These are phyloP conservation scores for Neospermospora avenae DNA, from an alignment of 2,329 filamentous ascomycete genomes.

Conservation along the genomic window DNA sequence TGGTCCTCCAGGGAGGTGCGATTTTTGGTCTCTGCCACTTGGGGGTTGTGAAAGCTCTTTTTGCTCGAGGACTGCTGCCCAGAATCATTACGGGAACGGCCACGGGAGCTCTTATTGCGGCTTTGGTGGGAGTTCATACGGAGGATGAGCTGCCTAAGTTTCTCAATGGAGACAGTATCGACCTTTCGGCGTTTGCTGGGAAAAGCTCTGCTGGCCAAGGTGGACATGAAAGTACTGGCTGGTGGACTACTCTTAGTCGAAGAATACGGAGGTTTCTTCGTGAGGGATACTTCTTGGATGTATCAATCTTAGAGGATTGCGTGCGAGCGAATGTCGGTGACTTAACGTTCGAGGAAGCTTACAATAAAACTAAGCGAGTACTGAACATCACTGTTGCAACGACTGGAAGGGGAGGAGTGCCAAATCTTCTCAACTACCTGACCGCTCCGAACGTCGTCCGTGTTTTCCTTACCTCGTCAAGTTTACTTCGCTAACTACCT, in stretches of 20 bases:
- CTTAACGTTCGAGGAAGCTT: conserved; percentile 90
- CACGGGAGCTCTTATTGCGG: conserved; percentile 85
- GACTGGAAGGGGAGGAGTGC: conserved; percentile 69
- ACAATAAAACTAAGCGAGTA: conserved; percentile 76
- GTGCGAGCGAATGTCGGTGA: conserved; percentile 84
- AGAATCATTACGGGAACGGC: conserved; percentile 89
- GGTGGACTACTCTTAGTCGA: conserved; percentile 59
- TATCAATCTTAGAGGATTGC: conserved; percentile 76
- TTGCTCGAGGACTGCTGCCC: conserved; percentile 75
- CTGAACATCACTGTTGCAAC: conserved; percentile 90
- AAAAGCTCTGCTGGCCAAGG: conserved; percentile 34
- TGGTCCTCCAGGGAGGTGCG: conserved; percentile 85
- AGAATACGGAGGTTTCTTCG: conserved; percentile 65
- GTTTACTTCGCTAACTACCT: not conserved
- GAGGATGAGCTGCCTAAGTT: conserved; percentile 79
- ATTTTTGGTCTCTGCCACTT: conserved; percentile 90
- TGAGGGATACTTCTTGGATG: conserved; percentile 82
- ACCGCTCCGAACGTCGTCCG: conserved; percentile 88
- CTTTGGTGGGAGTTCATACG: conserved; percentile 81
- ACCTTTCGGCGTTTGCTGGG: conserved; percentile 72
- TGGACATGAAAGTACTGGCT: conserved; percentile 32
- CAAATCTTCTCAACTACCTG: conserved; percentile 84
- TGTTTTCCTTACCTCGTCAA: conserved; percentile 28
- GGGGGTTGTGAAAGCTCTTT: conserved; percentile 84
- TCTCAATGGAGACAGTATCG: conserved; percentile 74